Evolutionary conservation across 1,284 basidiomycete genomes (phyloP).

Genomic region (Baeospora myosura): DNA sequence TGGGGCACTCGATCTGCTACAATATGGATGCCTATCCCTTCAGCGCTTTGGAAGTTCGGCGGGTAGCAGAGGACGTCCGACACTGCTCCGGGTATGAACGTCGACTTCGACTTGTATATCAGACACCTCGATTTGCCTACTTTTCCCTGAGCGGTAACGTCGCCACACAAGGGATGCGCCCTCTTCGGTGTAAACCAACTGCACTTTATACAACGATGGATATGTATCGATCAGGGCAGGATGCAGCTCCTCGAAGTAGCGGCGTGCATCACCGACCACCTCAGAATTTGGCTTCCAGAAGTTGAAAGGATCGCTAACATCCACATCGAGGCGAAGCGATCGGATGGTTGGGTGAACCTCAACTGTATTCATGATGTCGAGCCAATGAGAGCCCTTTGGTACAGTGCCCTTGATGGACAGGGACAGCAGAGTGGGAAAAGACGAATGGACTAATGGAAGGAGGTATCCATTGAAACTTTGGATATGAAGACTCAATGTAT

Average conservation of each 20-base stretch:
- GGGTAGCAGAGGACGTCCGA: background rate
- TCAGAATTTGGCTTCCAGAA: background rate
- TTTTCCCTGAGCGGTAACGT: background rate
- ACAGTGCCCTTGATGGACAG: background rate
- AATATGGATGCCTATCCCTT: too few relatives aligned
- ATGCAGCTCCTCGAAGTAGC: background rate
- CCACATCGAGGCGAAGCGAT: background rate
- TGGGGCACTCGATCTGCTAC: too few relatives aligned
- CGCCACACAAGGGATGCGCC: background rate
- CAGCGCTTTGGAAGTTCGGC: too few relatives aligned
- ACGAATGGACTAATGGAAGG: background rate
- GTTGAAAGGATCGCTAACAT: background rate
- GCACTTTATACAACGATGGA: background rate
- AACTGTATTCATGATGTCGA: background rate
- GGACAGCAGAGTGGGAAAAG: background rate
- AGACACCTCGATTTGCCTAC: background rate
- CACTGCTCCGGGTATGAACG: background rate
- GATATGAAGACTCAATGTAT: background rate
- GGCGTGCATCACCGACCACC: background rate
- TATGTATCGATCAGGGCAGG: background rate
- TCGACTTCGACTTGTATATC: background rate
- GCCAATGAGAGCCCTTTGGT: background rate
- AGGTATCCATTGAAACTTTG: background rate
- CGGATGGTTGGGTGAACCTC: background rate
- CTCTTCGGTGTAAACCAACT: background rate